These are phyloP conservation scores for Paecilomyces dactylethromorphus DNA, from an alignment of 2,329 filamentous ascomycete genomes.

Conservation along the genomic window DNA sequence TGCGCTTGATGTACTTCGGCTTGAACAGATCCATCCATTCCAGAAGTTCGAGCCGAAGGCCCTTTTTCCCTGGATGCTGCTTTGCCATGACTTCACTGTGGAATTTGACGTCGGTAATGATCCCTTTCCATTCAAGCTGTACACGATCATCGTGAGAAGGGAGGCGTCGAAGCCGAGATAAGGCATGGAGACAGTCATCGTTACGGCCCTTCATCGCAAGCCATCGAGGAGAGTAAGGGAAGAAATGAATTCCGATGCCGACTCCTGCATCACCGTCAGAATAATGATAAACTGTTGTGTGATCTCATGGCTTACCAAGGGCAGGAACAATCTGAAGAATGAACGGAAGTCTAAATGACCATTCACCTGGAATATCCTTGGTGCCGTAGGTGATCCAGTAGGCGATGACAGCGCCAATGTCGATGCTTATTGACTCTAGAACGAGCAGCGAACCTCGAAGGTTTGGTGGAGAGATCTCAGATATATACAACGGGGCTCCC, in stretches of 20 bases:
- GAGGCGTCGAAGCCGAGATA: not conserved
- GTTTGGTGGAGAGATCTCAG: not conserved
- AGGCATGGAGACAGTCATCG: not conserved
- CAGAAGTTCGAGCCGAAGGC: not conserved
- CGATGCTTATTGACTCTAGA: constrained; percentile 37
- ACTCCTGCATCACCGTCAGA: not conserved
- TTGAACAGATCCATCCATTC: not conserved
- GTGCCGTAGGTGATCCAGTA: constrained; percentile 40
- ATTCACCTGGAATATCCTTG: constrained; percentile 38
- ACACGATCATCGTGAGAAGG: not conserved
- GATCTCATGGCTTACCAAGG: not conserved
- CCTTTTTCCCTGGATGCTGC: not conserved
- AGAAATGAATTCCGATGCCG: not conserved
- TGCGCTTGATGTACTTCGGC: not conserved
- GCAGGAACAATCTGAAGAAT: constrained; percentile 9
- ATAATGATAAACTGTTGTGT: too few species aligned
- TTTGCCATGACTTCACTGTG: not conserved
- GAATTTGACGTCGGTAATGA: not conserved
- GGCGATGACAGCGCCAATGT: constrained; percentile 35
- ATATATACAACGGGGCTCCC: not conserved
- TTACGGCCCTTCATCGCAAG: not conserved
- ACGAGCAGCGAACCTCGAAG: constrained; percentile 39
- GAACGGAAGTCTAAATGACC: constrained; percentile 44
- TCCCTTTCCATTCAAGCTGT: not conserved
- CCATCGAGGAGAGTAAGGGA: not conserved